Percentiles rank a stretch among this genome's conserved stretches.
Conservation (phyloP, 371 early-diverging fungal species). For the Mucor saturninus region DNA sequence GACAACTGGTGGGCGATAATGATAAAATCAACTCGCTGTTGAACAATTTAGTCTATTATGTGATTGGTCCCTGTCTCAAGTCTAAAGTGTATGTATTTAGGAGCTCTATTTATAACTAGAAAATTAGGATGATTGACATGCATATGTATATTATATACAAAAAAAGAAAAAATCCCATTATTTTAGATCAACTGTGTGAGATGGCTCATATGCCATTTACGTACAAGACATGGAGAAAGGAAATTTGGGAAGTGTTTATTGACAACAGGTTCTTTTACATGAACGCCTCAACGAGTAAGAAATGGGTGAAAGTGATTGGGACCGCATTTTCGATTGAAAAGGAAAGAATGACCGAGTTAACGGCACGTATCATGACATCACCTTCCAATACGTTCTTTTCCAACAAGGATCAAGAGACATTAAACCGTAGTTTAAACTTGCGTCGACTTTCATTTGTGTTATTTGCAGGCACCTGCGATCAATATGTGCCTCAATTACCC, state of each 20-base stretch:
- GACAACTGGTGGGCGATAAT: slow-evolving; percentile 71
- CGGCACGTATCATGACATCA: slow-evolving; percentile 74
- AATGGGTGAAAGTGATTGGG: slow-evolving; percentile 75
- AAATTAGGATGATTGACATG: too few relatives aligned
- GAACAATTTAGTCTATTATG: slow-evolving; percentile 81
- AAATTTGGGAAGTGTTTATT: slow-evolving; percentile 80
- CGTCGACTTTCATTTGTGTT: slow-evolving; percentile 82
- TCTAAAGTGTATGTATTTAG: slow-evolving; percentile 43
- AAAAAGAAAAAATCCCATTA: slow-evolving; percentile 34
- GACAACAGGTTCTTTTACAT: slow-evolving; percentile 78
- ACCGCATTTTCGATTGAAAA: slow-evolving; percentile 72
- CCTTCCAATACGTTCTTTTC: slow-evolving; percentile 79
- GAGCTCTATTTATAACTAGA: too few relatives aligned
- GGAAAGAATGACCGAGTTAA: slow-evolving; percentile 74
- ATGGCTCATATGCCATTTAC: slow-evolving; percentile 70
- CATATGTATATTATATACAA: not conserved
- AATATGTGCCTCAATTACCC: slow-evolving; percentile 81
- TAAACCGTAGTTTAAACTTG: slow-evolving; percentile 69
- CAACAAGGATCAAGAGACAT: slow-evolving; percentile 81
- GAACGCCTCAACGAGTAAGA: slow-evolving; percentile 48
- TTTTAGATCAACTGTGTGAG: slow-evolving; percentile 56
- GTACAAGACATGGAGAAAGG: slow-evolving; percentile 78
- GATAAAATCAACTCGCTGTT: slow-evolving; percentile 70
- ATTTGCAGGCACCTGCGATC: slow-evolving; percentile 77
- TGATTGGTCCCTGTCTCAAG: slow-evolving; percentile 73